A percentile compares a stretch with the other conserved stretches of the same genome.
Conservation (phyloP, 164 flowering plant genomes). For the Liriodendron chinense region DNA sequence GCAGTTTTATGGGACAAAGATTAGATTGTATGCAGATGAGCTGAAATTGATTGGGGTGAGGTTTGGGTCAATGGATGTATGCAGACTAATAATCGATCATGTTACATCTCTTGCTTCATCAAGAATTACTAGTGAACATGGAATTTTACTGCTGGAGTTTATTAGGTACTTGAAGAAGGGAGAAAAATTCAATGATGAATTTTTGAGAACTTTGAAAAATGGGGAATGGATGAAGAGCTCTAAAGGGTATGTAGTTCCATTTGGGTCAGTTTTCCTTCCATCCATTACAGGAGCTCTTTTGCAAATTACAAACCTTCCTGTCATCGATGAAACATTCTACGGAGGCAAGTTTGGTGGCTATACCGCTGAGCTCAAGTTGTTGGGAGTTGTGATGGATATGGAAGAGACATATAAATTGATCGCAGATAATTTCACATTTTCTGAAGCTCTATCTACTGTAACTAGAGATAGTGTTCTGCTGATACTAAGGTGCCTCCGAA, state of each 20-base stretch:
- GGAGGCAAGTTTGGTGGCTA: slow-evolving; percentile 37
- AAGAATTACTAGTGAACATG: slow-evolving; percentile 29
- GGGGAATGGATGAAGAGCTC: slow-evolving; percentile 46
- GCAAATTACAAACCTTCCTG: slow-evolving; percentile 45
- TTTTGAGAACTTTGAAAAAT: slow-evolving; percentile 29
- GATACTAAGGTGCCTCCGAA: background rate
- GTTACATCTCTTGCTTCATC: slow-evolving; percentile 42
- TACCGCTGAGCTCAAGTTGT: slow-evolving; percentile 42
- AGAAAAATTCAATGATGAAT: slow-evolving; percentile 27
- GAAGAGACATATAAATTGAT: slow-evolving; percentile 29
- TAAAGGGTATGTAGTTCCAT: slow-evolving; percentile 39
- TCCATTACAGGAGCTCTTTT: slow-evolving; percentile 36
- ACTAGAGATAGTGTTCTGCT: background rate
- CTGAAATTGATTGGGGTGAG: slow-evolving; percentile 50
- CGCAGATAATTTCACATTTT: background rate
- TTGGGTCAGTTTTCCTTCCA: slow-evolving; percentile 35
- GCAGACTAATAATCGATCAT: slow-evolving; percentile 41
- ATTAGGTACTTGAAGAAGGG: slow-evolving; percentile 33
- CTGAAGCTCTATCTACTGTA: background rate
- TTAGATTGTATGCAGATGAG: slow-evolving; percentile 39
- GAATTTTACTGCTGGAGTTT: slow-evolving; percentile 43
- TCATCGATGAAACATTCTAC: slow-evolving; percentile 41
- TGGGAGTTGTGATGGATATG: slow-evolving; percentile 46
- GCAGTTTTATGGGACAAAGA: slow-evolving; percentile 34
- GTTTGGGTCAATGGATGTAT: slow-evolving; percentile 46